Evolutionary conservation across 2,329 filamentous ascomycete genomes (phyloP).

Genomic region (Aspergillus sp.): DNA sequence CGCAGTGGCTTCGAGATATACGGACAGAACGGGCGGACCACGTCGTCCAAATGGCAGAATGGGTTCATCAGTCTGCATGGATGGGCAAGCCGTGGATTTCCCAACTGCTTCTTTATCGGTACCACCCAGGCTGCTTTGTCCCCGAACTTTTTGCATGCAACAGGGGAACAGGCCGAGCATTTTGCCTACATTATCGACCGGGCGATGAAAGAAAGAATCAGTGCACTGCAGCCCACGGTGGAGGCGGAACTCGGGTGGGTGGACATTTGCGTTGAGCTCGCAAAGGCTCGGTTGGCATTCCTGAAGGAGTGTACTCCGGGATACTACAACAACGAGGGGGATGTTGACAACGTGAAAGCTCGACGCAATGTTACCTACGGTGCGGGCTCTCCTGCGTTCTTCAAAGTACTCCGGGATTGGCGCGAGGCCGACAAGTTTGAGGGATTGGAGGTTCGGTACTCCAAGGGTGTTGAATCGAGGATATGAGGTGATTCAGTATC

Average conservation of each 20-base stretch:
- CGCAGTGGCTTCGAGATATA: not conserved
- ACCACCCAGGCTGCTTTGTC: not conserved
- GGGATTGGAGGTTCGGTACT: no score
- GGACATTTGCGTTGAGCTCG: not conserved
- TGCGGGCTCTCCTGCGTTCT: not conserved
- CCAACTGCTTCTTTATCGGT: slow-evolving; percentile 5
- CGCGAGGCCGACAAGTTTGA: not conserved
- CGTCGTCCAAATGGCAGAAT: not conserved
- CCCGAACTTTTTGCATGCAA: not conserved
- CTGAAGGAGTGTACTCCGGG: slow-evolving; percentile 1
- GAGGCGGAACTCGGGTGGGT: not conserved
- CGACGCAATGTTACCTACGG: not conserved
- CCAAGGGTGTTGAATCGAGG: no score
- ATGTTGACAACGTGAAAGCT: not conserved
- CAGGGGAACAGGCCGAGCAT: slow-evolving; percentile 1
- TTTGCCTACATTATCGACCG: slow-evolving; percentile 1
- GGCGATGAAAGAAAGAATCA: not conserved
- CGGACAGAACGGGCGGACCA: not conserved
- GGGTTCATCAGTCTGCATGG: not conserved
- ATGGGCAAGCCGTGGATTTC: slow-evolving; percentile 2
- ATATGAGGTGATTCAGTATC: no score
- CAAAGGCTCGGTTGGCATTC: not conserved
- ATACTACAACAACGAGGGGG: slow-evolving; percentile 6
- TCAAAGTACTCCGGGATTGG: not conserved
- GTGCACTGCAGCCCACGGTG: not conserved